Evolutionary conservation across 305 asterid species (phyloP), one percentile per base, ranked within the genome.

Genomic region (Solanum aculeatissimum): DNA sequence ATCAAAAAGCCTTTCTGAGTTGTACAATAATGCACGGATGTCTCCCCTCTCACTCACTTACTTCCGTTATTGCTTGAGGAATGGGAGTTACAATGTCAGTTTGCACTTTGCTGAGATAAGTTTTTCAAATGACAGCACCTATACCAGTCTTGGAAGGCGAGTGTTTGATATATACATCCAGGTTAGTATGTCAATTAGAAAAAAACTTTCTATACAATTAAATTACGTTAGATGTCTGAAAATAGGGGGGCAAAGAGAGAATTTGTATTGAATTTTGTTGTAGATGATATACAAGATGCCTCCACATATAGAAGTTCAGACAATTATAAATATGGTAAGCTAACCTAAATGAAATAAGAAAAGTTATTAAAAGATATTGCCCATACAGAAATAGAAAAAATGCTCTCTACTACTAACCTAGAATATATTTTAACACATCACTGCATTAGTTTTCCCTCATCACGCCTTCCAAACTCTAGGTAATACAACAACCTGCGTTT

Each of bases 11-110:
- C 89, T 94, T 81, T 84, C 98, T 19, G 95, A 87, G 15, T 74
- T 95, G 88, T 97, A 97, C 90, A 88, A 80, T 10, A 87, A 92
- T 4, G 94, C 99, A 7, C 98, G 98, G 42, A 92, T 94, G 49
- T 93, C 97, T 88, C 98, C 99, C 70, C 94, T 94, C 72, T 92
- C 97, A 5, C 93, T 97, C 81, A 89, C 98, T 53, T 97, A 97
- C 87, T 93, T 93, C 89, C 94, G 89, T 85, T 94, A 94, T 87
- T 97, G 99, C 91, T 84, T 97, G 95, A 97, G 93, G 89, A 94
- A 94, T 16, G 99, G 98, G 86, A 89, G 83, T 89, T 97, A 96
- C 85, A 93, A 88, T n/a, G 93, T 97, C 85, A 90, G 88, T 88
- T 92, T 97, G 84, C 96, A 94, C 86, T 95, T 97, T 70, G 94